Evolutionary conservation across 2,329 filamentous ascomycete genomes (phyloP), one percentile per base, ranked within the genome.

Genomic region (Lachnellula occidentalis): DNA sequence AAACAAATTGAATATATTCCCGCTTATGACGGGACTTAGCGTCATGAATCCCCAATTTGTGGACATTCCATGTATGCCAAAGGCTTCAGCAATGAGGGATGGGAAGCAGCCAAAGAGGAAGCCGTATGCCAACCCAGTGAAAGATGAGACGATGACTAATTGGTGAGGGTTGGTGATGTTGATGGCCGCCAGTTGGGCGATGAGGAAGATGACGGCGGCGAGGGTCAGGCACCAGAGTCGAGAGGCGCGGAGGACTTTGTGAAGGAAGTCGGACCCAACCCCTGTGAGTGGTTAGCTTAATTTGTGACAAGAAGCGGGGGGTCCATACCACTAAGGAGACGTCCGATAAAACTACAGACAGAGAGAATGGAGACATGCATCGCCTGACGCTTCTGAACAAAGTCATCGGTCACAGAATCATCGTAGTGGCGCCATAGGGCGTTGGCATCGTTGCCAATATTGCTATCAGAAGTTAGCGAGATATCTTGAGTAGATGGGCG

Each of bases 41-140:
- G 90, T 96, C 85, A 99, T 95, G 64, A 88, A 87, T 14, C 94
- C 94, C 92, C 94, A 99, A 67, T 97, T 99, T 68, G 96, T 90
- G 53, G 87, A 91, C 46, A 99, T 77, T 1, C 92, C 92, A 57
- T 86, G 81, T 24, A 96, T 87, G 7, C 94, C 94, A 69, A 99
- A 99, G 0, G 87, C 86, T 69, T 97, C 92, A 6, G 92, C 90
- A 9, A 89, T 82, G 17, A 97, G 83, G 12, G 91, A 92, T 0
- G 94, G 94, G 70, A 89, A 96, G 19, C 96, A 92, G 34, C 94
- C 94, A 62, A 97, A 97, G 0, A 97, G 78, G 61, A 95, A 90
- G 2, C 94, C 94, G 69, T 99, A 99, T 1, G 85, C 92, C 1
- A 97, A 76, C 0, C 94, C 94, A 0, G 88, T 95, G 21, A 95